A percentile compares a stretch with the other conserved stretches of the same genome.
phyloP scores from a whole-genome alignment of 768 basidiomycete genomes.

The Brasilioporus rufonigricans region DNA sequence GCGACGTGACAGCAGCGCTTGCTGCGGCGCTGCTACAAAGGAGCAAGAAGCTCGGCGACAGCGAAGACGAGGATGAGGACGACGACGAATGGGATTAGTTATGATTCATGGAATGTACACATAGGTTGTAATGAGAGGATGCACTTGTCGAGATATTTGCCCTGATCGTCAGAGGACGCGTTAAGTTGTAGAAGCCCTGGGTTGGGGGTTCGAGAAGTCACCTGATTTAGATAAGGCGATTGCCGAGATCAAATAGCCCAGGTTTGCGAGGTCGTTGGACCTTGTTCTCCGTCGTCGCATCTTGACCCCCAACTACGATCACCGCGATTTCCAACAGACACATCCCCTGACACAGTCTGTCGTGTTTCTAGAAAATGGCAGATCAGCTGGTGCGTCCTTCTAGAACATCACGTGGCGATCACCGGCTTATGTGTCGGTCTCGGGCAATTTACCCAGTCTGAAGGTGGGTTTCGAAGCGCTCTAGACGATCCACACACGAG shows the following conservation, averaged over 20 bases:
- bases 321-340: background rate
- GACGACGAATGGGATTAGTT: constrained; percentile 60
- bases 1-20: constrained; percentile 80
- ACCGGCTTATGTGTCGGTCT: constrained; percentile 16
- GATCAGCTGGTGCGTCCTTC: constrained; percentile 51
- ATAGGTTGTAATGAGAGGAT: constrained; percentile 5
- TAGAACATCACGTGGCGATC: constrained; percentile 7
- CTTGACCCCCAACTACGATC: constrained; percentile 6
- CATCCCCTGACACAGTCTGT: background rate
- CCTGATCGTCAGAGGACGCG: background rate
- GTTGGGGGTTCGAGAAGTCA: constrained; percentile 11
- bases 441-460: constrained; percentile 40
- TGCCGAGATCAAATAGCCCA: constrained; percentile 30
- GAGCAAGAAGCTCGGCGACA: constrained; percentile 86
- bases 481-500: background rate
- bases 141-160: background rate
- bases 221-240: constrained; percentile 31
- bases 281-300: constrained; percentile 10
- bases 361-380: constrained; percentile 41
- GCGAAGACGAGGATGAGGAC: constrained; percentile 76
- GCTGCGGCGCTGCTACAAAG: constrained; percentile 80
- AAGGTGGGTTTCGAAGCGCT: constrained; percentile 42
- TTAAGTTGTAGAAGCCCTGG: constrained; percentile 9
- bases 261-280: constrained; percentile 2
- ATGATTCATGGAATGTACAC: constrained; percentile 6